Evolutionary conservation across 306 rosid genomes (phyloP), one percentile per base, ranked within the genome.

Genomic region (Vigna reflexopilosa): DNA sequence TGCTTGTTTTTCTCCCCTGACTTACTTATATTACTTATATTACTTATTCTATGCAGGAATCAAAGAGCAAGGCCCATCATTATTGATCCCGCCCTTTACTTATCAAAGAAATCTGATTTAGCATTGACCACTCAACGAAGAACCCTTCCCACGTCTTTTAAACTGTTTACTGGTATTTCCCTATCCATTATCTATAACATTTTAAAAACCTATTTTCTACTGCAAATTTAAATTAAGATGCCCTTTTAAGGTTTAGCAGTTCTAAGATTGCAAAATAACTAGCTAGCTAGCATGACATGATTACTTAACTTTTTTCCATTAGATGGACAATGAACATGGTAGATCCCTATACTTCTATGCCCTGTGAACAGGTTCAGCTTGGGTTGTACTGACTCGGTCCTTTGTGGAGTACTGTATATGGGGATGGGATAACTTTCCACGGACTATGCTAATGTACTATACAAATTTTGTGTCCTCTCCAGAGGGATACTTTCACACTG

Each of bases 381-480:
- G 99, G 98, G 90, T 95, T 56, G 88, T 91, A 84, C 91, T 95
- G 58, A 87, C 98, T 1, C 84, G 97, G 49, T 80, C 95, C 19
- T 95, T 93, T 36, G 81, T 91, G 22, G 99, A 95, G 83, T 95
- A 91, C 76, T 91, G 98, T 58, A 91, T 93, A 87, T 93, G 94
- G 97, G 97, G 99, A 58, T 95, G 99, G 99, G 98, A 95, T 87
- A 95, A 91, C 81, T 85, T 95, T 63, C 99, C 99, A 6, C 79
- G 98, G 58, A 95, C 98, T 2, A 86, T 91, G 66, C 94, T 95
- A 54, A 90, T 87, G 97, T 90, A 95, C 72, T 95, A 95, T 75
- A 83, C 98, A 48, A 95, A 95, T 85, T 95, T 93, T 63, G 66
- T 93, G 72, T 95, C 98, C 45, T 93, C 99, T 1, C 99, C 98